A percentile compares a stretch with the other conserved stretches of the same genome.
Conservation (phyloP, 1,284 basidiomycete genomes). For the Ceratobasidium sp. region DNA sequence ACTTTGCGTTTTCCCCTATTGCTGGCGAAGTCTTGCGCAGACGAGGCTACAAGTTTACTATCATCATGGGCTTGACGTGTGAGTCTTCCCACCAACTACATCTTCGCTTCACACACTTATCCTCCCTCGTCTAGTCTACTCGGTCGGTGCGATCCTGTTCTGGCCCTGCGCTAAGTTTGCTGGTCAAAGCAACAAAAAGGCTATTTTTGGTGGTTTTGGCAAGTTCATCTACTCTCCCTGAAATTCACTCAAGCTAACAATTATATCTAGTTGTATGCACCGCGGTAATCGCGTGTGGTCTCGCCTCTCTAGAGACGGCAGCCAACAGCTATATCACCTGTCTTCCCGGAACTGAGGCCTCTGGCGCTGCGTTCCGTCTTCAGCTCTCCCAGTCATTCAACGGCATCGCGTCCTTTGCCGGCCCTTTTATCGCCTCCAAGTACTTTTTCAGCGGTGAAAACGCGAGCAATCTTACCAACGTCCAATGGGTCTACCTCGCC, state of each 20-base stretch:
- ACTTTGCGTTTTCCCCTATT: conserved; percentile 72
- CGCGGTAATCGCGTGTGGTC: conserved; percentile 71
- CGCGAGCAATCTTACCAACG: conserved; percentile 57
- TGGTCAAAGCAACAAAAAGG: conserved; percentile 57
- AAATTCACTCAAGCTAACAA: conserved; percentile 48
- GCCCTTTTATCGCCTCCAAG: conserved; percentile 80
- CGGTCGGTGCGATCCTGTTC: conserved; percentile 75
- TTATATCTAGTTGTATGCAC: conserved; percentile 50
- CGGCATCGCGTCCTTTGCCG: conserved; percentile 81
- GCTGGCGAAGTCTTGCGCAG: conserved; percentile 67
- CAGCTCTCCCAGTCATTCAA: conserved; percentile 88
- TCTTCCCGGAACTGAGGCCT: conserved; percentile 66
- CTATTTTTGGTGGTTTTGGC: conserved; percentile 77
- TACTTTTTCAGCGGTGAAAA: conserved; percentile 61
- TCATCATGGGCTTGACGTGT: conserved; percentile 47
- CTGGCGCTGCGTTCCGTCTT: conserved; percentile 80
- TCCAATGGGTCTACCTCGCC: conserved; percentile 65
- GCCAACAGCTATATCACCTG: conserved; percentile 84
- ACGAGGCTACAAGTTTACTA: conserved; percentile 62
- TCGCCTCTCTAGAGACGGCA: conserved; percentile 75
- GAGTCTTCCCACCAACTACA: conserved; percentile 16
- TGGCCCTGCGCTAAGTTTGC: conserved; percentile 81
- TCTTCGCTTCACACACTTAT: conserved; percentile 65
- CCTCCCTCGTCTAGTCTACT: conserved; percentile 70
- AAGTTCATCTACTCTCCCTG: conserved; percentile 56